Evolutionary conservation across 805 yeast species (phyloP).

Genomic region (Nematodospora valgi): DNA sequence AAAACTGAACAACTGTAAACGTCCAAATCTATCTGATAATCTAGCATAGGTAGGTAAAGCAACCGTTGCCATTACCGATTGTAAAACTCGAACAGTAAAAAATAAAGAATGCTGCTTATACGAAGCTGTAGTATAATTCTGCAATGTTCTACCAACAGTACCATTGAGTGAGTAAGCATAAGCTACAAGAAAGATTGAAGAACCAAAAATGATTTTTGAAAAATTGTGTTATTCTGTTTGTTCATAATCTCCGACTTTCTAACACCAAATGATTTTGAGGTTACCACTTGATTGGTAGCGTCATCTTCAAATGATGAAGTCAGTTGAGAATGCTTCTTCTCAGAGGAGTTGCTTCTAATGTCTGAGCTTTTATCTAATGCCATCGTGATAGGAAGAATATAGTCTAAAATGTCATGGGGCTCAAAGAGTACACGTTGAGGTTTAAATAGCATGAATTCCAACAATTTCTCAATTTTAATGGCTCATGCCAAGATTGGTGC

Average conservation of each 20-base stretch:
- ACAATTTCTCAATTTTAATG: no score
- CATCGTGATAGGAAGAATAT: no score
- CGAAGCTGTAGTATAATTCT: constrained; percentile 49
- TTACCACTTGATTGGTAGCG: background rate
- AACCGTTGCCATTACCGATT: constrained; percentile 62
- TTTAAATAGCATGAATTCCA: no score
- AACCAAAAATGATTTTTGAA: constrained; percentile 37
- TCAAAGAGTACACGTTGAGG: no score
- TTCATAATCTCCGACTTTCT: constrained; percentile 5
- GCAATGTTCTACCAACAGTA: constrained; percentile 42
- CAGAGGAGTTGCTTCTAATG: no score
- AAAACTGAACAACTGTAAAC: constrained; percentile 46
- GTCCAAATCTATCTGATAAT: constrained; percentile 63
- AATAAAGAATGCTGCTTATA: constrained; percentile 51
- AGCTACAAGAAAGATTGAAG: constrained; percentile 51
- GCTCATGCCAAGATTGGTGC: no score
- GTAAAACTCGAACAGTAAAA: constrained; percentile 56
- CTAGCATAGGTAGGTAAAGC: constrained; percentile 62
- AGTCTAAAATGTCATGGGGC: no score
- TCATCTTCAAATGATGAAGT: no score
- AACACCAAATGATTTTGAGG: constrained; percentile 4
- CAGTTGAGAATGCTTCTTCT: background rate
- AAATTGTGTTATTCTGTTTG: constrained; percentile 14
- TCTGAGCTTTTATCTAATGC: no score
- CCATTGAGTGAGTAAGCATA: constrained; percentile 59